Evolutionary conservation across 352 stramenopile species (phyloP), one percentile per base, ranked within the genome.

Genomic region (Phytophthora pseudosyringae): DNA sequence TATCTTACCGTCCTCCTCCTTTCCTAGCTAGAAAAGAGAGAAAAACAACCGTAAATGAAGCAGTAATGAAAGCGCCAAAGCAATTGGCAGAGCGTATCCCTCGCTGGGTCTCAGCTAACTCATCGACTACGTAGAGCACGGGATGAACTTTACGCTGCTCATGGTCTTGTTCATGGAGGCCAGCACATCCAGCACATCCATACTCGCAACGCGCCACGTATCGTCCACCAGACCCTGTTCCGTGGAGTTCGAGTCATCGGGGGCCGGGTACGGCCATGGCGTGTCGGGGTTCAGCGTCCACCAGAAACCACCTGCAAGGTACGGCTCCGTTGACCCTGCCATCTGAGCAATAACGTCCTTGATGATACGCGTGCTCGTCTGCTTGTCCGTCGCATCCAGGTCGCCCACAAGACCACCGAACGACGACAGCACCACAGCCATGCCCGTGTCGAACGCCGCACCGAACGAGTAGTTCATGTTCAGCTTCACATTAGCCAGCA

Each of bases 391-490:
- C 16, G 55, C 39, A 40, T 95, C 87, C 8, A 82, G 66, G 21
- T 71, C 64, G 28, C 83, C 83, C 41, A 87, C 67, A 18, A 95
- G 74, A 21, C 87, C 85, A n/a, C 87, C 87, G 57, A 95, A 95
- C n/a, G 75, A 90, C 29, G 85, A 94, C 13, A 95, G 56, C 4
- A 95, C 77, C 13, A 92, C 82, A 10, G 87, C 84, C 29, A 79
- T 73, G 16, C 74, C 82, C 1, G 80, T 88, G 38, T 83, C 75
- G 21, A 89, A 80, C 0, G 85, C 75, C 1, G 71, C 52, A 18
- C 80, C 81, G 55, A 93, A 95, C 78, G 90, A 93, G 71, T 91
- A 88, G 64, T 90, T 84, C 83, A 95, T 94, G 64, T 81, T 88
- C 28, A 75, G 56, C 53, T 89, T 56, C 18, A 94, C 80, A 50